These are phyloP conservation scores for Xylariaceae sp. DNA, from an alignment of 2,329 filamentous ascomycete genomes.

Conservation along the genomic window DNA sequence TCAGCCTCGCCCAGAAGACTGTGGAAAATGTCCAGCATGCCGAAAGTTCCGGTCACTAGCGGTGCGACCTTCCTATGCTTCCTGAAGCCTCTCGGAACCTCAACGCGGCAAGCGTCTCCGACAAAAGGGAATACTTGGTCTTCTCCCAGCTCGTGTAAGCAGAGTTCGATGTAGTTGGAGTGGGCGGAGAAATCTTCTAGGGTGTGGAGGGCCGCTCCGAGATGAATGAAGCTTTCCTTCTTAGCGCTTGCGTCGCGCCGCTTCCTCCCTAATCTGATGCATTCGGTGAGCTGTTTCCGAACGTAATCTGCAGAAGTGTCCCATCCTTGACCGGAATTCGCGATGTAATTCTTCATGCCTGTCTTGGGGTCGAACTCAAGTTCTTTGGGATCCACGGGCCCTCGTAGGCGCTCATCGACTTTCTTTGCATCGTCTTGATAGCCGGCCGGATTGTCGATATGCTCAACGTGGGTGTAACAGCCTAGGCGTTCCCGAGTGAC, in stretches of 20 bases:
- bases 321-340: constrained; percentile 26
- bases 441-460: constrained; percentile 46
- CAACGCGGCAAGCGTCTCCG: constrained; percentile 35
- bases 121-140: constrained; percentile 49
- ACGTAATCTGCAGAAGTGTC: constrained; percentile 29
- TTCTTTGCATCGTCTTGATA: constrained; percentile 28
- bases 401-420: constrained; percentile 26
- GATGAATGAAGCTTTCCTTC: constrained; percentile 27
- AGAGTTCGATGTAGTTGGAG: constrained; percentile 52
- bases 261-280: constrained; percentile 24
- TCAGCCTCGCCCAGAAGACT: constrained; percentile 30
- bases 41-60: constrained; percentile 52
- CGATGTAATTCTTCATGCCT: constrained; percentile 33
- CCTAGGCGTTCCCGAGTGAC: constrained; percentile 51
- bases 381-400: constrained; percentile 27
- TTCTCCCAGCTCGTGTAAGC: constrained; percentile 47
- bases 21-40: constrained; percentile 35
- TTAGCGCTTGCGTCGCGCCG: constrained; percentile 15
- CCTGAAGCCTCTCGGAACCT: constrained; percentile 32
- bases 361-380: constrained; percentile 29
- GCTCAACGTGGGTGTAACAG: constrained; percentile 47
- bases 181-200: constrained; percentile 53
- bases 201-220: constrained; percentile 50
- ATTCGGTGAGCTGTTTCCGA: constrained; percentile 22
- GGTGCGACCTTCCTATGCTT: constrained; percentile 42